phyloP scores from a whole-genome alignment of 2,329 filamentous ascomycete species.

The Cladosporium sp. region DNA sequence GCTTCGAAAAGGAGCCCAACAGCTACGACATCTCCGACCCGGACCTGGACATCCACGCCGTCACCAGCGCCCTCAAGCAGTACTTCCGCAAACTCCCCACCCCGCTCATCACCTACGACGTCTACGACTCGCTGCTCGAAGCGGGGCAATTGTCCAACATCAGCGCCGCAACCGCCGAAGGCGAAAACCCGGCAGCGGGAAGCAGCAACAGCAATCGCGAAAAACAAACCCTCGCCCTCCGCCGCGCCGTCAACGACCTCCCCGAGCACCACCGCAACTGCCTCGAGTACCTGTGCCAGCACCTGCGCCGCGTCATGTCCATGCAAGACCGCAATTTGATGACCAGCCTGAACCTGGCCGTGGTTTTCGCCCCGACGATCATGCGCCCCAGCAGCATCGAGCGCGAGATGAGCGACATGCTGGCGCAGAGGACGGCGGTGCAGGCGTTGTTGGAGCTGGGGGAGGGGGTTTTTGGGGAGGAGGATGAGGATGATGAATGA shows the following conservation, averaged over 20 bases:
- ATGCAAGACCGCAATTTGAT: slow-evolving; percentile 87
- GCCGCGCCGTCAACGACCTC: slow-evolving; percentile 70
- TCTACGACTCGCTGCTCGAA: slow-evolving; percentile 86
- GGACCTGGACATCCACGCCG: slow-evolving; percentile 89
- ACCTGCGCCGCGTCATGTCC: slow-evolving; percentile 80
- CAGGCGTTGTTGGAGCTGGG: slow-evolving; percentile 93
- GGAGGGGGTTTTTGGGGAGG: slow-evolving; percentile 63
- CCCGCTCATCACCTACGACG: slow-evolving; percentile 84
- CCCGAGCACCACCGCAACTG: slow-evolving; percentile 83
- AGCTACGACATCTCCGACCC: slow-evolving; percentile 93
- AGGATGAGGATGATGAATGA: slow-evolving; percentile 13
- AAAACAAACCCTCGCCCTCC: slow-evolving; percentile 52
- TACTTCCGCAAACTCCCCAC: slow-evolving; percentile 92
- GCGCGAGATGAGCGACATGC: slow-evolving; percentile 94
- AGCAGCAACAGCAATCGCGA: slow-evolving; percentile 59
- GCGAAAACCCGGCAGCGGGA: slow-evolving; percentile 54
- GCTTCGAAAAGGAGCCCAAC: slow-evolving; percentile 74
- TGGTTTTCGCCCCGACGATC: slow-evolving; percentile 96
- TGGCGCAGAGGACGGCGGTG: slow-evolving; percentile 84
- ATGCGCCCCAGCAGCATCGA: slow-evolving; percentile 89
- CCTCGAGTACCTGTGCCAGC: slow-evolving; percentile 90
- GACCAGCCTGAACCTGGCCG: slow-evolving; percentile 92
- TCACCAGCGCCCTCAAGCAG: slow-evolving; percentile 93
- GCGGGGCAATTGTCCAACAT: slow-evolving; percentile 47
- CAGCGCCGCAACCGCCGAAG: slow-evolving; percentile 46